Evolutionary conservation across 768 basidiomycete species (phyloP).

Genomic region (Rhizopogon vinicolor): DNA sequence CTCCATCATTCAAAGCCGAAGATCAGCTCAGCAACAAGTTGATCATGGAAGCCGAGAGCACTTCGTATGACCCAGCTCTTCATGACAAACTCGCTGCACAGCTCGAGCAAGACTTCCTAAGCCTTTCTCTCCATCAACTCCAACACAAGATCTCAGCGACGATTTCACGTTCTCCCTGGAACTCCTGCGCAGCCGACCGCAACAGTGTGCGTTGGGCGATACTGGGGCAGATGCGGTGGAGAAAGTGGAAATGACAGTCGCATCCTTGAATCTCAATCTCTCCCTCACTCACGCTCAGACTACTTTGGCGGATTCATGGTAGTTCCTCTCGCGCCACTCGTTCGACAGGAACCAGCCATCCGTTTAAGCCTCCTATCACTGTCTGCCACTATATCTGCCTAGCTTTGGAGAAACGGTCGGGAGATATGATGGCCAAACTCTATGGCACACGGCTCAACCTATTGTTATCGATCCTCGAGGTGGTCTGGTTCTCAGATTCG

Average conservation of each 20-base stretch:
- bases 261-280: slow-evolving; percentile 82
- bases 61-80: slow-evolving; percentile 66
- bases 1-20: slow-evolving; percentile 51
- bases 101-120: slow-evolving; percentile 49
- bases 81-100: slow-evolving; percentile 56
- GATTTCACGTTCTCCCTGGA: slow-evolving; percentile 67
- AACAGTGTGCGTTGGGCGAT: slow-evolving; percentile 28
- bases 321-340: slow-evolving; percentile 60
- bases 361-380: slow-evolving; percentile 55
- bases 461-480: slow-evolving; percentile 70
- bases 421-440: slow-evolving; percentile 81
- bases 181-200: slow-evolving; percentile 57
- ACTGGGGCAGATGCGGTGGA: slow-evolving; percentile 42
- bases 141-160: slow-evolving; percentile 62
- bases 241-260: slow-evolving; percentile 51
- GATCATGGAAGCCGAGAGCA: slow-evolving; percentile 63
- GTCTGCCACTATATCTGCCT: slow-evolving; percentile 64
- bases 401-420: slow-evolving; percentile 62
- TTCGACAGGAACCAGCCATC: slow-evolving; percentile 48
- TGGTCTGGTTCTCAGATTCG: slow-evolving; percentile 65
- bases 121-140: slow-evolving; percentile 61
- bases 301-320: slow-evolving; percentile 74
- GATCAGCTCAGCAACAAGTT: slow-evolving; percentile 65
- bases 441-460: slow-evolving; percentile 74
- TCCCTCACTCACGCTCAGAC: slow-evolving; percentile 80